Conservation (phyloP, 345 rosid species). For the Gossypium sturtianum region DNA sequence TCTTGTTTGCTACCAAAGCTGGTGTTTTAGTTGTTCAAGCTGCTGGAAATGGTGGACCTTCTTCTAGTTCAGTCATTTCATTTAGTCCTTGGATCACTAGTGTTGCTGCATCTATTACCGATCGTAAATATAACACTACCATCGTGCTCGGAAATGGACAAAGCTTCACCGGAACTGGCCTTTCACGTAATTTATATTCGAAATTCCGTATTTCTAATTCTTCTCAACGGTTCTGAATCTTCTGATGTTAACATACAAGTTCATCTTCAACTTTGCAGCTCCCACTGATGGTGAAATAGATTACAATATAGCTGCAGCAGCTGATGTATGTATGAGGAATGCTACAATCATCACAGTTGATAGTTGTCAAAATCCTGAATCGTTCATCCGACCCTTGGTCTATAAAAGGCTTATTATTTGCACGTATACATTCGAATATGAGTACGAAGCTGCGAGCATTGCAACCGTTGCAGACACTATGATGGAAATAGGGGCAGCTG, state of each 20-base stretch:
- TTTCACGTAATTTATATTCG: constrained; percentile 30
- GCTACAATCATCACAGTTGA: constrained; percentile 24
- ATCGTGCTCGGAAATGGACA: constrained; percentile 33
- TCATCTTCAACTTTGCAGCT: constrained; percentile 25
- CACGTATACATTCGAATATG: constrained; percentile 35
- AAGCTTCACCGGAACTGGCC: constrained; percentile 34
- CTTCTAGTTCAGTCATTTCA: constrained; percentile 41
- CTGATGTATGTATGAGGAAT: constrained; percentile 34
- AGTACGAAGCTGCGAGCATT: constrained; percentile 28
- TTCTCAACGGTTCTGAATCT: neutral
- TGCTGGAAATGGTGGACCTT: constrained; percentile 46
- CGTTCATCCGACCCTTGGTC: constrained; percentile 29
- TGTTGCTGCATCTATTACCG: constrained; percentile 43
- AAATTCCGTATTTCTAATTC: neutral
- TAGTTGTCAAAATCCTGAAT: constrained; percentile 35
- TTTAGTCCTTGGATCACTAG: constrained; percentile 52
- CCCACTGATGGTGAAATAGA: constrained; percentile 31
- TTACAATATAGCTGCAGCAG: constrained; percentile 35
- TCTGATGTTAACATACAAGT: neutral
- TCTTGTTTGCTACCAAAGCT: constrained; percentile 41
- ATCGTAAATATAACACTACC: constrained; percentile 32
- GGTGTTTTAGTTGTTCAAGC: constrained; percentile 48
- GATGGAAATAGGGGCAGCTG: constrained; percentile 39
- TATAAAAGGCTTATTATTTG: constrained; percentile 37
- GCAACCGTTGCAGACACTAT: constrained; percentile 35